phyloP scores from a whole-genome alignment of 352 stramenopile genomes.

The Blastocystis sp. region DNA sequence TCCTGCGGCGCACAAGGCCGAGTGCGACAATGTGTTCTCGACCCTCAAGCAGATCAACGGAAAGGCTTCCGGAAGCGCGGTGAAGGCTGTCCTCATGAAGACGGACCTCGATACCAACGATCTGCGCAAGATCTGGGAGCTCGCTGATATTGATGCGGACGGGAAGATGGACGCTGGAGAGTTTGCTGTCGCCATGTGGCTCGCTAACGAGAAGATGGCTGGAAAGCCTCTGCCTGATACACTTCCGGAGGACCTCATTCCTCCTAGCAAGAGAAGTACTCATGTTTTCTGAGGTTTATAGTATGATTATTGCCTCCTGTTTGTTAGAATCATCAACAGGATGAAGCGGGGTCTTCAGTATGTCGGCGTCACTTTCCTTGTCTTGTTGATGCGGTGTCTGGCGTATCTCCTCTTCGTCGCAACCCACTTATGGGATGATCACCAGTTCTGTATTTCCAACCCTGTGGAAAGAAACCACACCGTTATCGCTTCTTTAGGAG shows the following conservation, averaged over 20 bases:
- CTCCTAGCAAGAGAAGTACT: conserved; percentile 57
- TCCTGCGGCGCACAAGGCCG: conserved; percentile 64
- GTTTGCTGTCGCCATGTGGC: conserved; percentile 79
- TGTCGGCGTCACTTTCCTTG: background rate
- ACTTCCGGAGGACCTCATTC: conserved; percentile 58
- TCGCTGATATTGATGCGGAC: conserved; percentile 76
- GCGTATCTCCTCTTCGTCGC: too few relatives aligned
- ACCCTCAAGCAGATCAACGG: conserved; percentile 62
- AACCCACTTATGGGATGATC: too few relatives aligned
- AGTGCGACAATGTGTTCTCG: conserved; percentile 74
- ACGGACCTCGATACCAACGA: conserved; percentile 69
- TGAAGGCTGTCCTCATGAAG: conserved; percentile 69
- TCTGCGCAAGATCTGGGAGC: conserved; percentile 76
- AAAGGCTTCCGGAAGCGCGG: conserved; percentile 63
- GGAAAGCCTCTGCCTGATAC: conserved; percentile 67
- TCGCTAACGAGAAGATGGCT: conserved; percentile 67
- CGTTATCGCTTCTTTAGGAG: too few relatives aligned
- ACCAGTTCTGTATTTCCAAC: too few relatives aligned
- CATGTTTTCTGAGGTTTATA: conserved; percentile 52
- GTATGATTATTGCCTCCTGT: background rate
- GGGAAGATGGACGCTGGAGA: conserved; percentile 75
- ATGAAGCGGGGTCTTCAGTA: background rate
- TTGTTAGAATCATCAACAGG: background rate
- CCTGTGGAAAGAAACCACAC: too few relatives aligned
- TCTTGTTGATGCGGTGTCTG: background rate